These are phyloP conservation scores for Ophiostoma ulmi DNA, from an alignment of 2,329 filamentous ascomycete genomes.

Conservation along the genomic window DNA sequence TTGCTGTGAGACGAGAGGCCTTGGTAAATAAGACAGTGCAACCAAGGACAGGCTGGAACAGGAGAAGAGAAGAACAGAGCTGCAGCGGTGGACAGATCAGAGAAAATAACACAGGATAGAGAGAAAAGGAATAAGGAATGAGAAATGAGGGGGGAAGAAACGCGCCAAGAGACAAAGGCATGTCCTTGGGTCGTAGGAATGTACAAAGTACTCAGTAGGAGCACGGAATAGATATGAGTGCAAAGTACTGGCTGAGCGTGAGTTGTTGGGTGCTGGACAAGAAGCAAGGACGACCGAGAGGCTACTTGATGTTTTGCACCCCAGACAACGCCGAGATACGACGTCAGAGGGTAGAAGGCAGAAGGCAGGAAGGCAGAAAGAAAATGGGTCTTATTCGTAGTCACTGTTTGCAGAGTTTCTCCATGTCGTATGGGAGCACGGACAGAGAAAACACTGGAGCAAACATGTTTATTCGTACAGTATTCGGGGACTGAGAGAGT, in stretches of 20 bases:
- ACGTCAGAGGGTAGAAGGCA: not conserved
- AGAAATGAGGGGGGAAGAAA: not conserved
- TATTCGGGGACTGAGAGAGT: no score
- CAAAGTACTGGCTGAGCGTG: not conserved
- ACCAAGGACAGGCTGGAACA: slow-evolving; percentile 7
- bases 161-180: slow-evolving; percentile 7
- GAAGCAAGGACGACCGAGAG: not conserved
- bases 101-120: no score
- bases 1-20: not conserved
- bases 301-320: slow-evolving; percentile 7
- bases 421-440: slow-evolving; percentile 2
- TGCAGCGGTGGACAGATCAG: no score
- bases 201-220: not conserved
- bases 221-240: no score
- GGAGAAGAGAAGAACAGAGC: not conserved
- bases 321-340: not conserved
- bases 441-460: slow-evolving; percentile 5
- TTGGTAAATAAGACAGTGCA: not conserved
- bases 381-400: not conserved
- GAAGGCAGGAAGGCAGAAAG: not conserved
- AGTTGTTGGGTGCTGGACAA: not conserved
- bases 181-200: not conserved
- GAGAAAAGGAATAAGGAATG: not conserved
- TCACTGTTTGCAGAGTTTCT: not conserved
- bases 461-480: not conserved